Base-by-base conservation (phyloP, 2,329 filamentous ascomycete genomes). In the Alternaria consortialis region DNA sequence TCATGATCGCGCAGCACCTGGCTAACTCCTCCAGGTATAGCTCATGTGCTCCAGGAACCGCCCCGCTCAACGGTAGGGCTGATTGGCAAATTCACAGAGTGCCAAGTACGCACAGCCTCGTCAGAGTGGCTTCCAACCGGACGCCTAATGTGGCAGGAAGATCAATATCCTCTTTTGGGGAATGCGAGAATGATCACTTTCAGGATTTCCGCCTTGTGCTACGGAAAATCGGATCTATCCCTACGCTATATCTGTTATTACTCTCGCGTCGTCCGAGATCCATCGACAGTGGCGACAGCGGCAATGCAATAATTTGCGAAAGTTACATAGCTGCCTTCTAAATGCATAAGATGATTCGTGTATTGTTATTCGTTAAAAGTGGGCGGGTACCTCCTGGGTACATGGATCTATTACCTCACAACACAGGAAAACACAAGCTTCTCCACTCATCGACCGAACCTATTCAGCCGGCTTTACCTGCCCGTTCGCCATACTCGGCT, bases 401-500 rank as follows among this genome's bases (percentile, higher is more conserved):
- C 17, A 40, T 13, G 23, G 9, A 23, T 40, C 1, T 7, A 23
- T 23, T 40, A 40, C 17, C 37, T 40, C 17, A 13, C 17, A 40
- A 40, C 11, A 40, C 37, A 40, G 23, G 37, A 40, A 23, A 23
- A 20, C 8, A 1, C 37, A 2, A 12, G 17, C 37, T 40, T 23
- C 37, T 40, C 37, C 17, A 40, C 20, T 13, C 37, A 40, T 23
- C 20, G 7, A 23, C 37, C 17, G 7, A 25, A 40, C 32, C 13
- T 53, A 53, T 31, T 39, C 32, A 2, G 25, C 32, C 4, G 39
- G 34, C 20, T 56, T 63, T 9, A 32, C 40, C 9, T 57, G 43
- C 8, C 65, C 58, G 34, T 62, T 60, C 23, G 53, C 29, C 29
- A 66, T 25, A 17, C 40, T 44, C 17, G 48, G 58, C 39, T 62